Conservation (phyloP, 2,329 filamentous ascomycete genomes). For the Alternaria sp. region DNA sequence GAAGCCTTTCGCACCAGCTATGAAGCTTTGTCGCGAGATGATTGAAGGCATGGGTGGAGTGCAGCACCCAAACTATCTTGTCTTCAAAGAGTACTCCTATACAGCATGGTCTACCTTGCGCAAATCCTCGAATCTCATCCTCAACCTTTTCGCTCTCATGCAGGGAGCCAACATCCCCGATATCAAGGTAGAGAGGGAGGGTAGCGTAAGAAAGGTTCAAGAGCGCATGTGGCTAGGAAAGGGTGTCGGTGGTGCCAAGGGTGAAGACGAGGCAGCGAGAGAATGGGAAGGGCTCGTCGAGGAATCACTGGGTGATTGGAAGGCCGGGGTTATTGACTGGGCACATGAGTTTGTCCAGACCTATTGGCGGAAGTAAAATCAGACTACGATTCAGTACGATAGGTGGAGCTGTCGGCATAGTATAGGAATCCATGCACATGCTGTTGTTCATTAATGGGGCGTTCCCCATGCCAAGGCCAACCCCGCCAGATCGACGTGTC, state of each 20-base stretch:
- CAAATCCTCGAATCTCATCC: constrained; percentile 86
- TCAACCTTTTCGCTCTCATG: constrained; percentile 97
- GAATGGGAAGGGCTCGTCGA: constrained; percentile 90
- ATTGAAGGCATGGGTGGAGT: constrained; percentile 96
- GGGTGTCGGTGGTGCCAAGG: constrained; percentile 53
- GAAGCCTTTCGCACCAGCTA: constrained; percentile 94
- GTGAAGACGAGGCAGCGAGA: constrained; percentile 86
- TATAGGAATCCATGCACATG: not conserved
- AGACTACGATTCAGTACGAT: not conserved
- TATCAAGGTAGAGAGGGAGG: constrained; percentile 89
- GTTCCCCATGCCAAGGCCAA: not conserved
- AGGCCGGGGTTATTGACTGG: constrained; percentile 92
- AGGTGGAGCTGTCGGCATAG: not conserved
- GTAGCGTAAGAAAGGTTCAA: constrained; percentile 91
- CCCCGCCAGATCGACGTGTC: not conserved
- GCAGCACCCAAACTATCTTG: constrained; percentile 77
- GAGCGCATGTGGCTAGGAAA: constrained; percentile 90
- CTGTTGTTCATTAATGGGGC: not conserved
- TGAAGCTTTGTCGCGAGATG: constrained; percentile 98
- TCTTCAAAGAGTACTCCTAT: constrained; percentile 96
- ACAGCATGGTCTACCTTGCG: constrained; percentile 90
- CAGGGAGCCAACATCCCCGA: constrained; percentile 97
- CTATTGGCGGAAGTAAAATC: constrained; percentile 69
- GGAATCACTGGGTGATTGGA: constrained; percentile 80
- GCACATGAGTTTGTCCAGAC: constrained; percentile 89